Conservation (phyloP, 306 rosid species). For the Alnus glutinosa region DNA sequence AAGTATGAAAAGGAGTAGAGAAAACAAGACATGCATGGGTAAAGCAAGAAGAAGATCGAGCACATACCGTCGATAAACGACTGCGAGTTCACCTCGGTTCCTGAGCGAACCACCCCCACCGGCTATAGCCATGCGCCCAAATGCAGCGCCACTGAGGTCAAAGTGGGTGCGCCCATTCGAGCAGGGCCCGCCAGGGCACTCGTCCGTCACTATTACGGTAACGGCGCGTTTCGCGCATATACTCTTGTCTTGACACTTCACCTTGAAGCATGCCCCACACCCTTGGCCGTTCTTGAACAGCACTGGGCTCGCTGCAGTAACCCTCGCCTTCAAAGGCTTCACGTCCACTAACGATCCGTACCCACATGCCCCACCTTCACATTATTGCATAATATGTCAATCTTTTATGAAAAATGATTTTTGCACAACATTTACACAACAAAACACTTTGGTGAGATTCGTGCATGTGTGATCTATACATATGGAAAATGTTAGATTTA, state of each 20-base stretch:
- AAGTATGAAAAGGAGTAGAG: too few species aligned
- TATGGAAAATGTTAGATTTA: too few species aligned
- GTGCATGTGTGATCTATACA: too few species aligned
- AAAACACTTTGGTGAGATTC: too few species aligned
- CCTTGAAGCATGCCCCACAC: constrained; percentile 92
- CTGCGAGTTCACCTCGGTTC: constrained; percentile 66
- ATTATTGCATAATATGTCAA: too few species aligned
- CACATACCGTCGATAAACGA: constrained; percentile 64
- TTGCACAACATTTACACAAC: too few species aligned
- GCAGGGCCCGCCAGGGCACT: constrained; percentile 78
- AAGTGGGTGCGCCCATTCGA: constrained; percentile 66
- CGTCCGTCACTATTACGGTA: constrained; percentile 78
- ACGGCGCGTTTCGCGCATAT: constrained; percentile 81
- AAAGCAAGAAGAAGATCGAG: background rate
- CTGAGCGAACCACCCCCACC: constrained; percentile 68
- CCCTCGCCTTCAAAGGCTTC: constrained; percentile 80
- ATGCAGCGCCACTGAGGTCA: constrained; percentile 95
- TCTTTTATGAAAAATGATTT: too few species aligned
- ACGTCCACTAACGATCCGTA: constrained; percentile 78
- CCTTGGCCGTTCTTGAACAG: constrained; percentile 79
- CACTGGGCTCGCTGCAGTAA: constrained; percentile 77
- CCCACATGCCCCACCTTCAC: constrained; percentile 92
- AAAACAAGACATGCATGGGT: too few species aligned
- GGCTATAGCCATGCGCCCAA: constrained; percentile 74
- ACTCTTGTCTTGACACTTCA: constrained; percentile 65